Base-by-base conservation (phyloP, 139 green algal species). In the Coelastrella sp. region DNA sequence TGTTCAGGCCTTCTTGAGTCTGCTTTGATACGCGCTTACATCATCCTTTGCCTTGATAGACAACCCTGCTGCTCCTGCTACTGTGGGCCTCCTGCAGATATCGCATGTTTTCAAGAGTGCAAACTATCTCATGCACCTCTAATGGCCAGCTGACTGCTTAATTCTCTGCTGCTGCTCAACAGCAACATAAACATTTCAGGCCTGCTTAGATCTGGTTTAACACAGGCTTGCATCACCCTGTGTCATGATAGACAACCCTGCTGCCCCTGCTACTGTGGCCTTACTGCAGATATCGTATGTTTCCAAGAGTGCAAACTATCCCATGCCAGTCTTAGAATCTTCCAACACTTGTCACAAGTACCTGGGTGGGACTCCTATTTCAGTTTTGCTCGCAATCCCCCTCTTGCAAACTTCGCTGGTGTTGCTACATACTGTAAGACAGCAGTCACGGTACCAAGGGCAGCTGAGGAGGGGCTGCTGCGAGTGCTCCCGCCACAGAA, bases 241-340 rank as follows among this genome's bases (percentile, higher is more conserved):
- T 47, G 32, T 47, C 32, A 47, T 47, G 32, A 47, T 78, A 17
- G 19, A 56, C 73, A 56, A 32, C n/a, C n/a, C 68, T 76, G 68
- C 68, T 76, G 68, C 68, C n/a, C 13, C 68, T 80, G 74, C 74
- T 80, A 22, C 74, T 80, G 74, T 22, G 58, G 68, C 68, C n/a
- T 13, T 22, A 6, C 68, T 76, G 68, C 68, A 76, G 68, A 76
- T 22, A 76, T 76, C 17, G 68, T 76, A 6, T 76, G 68, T 17
- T 76, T 76, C 22, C 68, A 76, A 76, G 68, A 76, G 17, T 14
- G n/a, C 6, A 76, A 76, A 76, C 16, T 23, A n/a, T 76, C 68
- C 22, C 68, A 76, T 32, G 16, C 68, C 17, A 76, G 68, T 5
- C 17, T 32, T 5, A 76, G 5, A 23, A n/a, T 76, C n/a, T 76